Evolutionary conservation across 108 stramenopile genomes (phyloP).

Genomic region (Schizochytrium sp.): DNA sequence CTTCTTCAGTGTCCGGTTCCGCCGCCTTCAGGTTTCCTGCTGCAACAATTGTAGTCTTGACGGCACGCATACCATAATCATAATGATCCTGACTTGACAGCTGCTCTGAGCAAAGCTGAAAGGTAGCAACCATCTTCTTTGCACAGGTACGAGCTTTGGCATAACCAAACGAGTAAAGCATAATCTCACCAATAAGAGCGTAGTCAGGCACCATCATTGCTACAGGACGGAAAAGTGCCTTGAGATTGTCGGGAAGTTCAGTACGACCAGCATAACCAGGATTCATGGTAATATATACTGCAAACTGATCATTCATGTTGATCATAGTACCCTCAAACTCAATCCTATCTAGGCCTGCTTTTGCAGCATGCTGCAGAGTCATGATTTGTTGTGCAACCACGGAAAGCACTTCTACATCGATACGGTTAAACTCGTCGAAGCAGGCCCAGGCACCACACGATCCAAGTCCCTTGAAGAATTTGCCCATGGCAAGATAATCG

Average conservation of each 20-base stretch:
- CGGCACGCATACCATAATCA: slow-evolving; percentile 83
- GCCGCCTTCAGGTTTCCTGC: slow-evolving; percentile 75
- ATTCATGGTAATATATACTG: slow-evolving; percentile 83
- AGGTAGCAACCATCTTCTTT: slow-evolving; percentile 82
- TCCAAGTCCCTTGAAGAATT: slow-evolving; percentile 82
- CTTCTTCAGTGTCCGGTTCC: slow-evolving; percentile 73
- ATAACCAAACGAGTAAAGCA: slow-evolving; percentile 79
- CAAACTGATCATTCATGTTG: slow-evolving; percentile 71
- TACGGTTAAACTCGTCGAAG: slow-evolving; percentile 85
- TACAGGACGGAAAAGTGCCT: slow-evolving; percentile 80
- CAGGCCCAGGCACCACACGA: slow-evolving; percentile 83
- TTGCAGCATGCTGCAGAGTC: slow-evolving; percentile 77
- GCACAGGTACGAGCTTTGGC: slow-evolving; percentile 59
- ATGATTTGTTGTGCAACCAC: slow-evolving; percentile 82
- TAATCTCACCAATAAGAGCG: slow-evolving; percentile 83
- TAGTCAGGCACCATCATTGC: slow-evolving; percentile 86
- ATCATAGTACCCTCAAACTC: slow-evolving; percentile 76
- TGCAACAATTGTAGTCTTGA: slow-evolving; percentile 76
- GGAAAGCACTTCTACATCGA: slow-evolving; percentile 82
- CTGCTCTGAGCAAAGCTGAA: slow-evolving; percentile 83
- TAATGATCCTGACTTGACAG: slow-evolving; percentile 80
- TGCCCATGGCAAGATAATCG: slow-evolving; percentile 82
- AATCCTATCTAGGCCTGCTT: slow-evolving; percentile 61
- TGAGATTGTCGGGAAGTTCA: slow-evolving; percentile 72
- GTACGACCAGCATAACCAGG: slow-evolving; percentile 80